These are phyloP conservation scores for Penicillium nucicola DNA, from an alignment of 495 filamentous ascomycete genomes.

Conservation along the genomic window DNA sequence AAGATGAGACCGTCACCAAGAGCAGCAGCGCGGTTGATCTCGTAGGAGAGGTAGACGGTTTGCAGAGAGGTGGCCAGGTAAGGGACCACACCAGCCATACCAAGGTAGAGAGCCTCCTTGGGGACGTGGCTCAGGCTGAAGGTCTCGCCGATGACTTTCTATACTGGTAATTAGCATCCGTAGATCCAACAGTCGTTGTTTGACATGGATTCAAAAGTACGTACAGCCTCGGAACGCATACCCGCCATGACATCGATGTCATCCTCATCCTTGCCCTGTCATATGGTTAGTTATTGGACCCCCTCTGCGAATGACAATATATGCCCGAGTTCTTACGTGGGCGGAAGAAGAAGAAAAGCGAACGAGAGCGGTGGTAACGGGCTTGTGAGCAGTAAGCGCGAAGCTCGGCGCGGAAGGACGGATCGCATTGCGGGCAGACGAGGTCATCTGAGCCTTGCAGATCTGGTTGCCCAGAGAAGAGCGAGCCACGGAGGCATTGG, in stretches of 20 bases:
- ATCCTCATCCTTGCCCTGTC: conserved; percentile 24
- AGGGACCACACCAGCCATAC: conserved; percentile 84
- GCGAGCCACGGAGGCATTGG: conserved; percentile 46
- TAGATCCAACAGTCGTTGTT: background rate
- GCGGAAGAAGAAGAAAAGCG: conserved; percentile 40
- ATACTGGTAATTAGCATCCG: conserved; percentile 4
- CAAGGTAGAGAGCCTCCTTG: conserved; percentile 73
- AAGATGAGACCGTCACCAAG: conserved; percentile 64
- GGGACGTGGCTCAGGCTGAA: conserved; percentile 78
- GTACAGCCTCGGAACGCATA: conserved; percentile 71
- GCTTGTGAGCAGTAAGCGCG: conserved; percentile 47
- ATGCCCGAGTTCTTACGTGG: conserved; percentile 26
- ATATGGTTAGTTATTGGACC: conserved; percentile 28
- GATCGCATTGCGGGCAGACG: conserved; percentile 36
- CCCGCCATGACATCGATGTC: conserved; percentile 65
- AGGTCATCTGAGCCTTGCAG: conserved; percentile 47
- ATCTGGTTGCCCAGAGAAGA: conserved; percentile 37
- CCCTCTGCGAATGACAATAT: background rate
- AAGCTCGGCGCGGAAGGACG: conserved; percentile 35
- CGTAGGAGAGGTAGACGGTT: conserved; percentile 83
- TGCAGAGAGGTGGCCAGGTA: conserved; percentile 85
- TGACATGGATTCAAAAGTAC: conserved; percentile 21
- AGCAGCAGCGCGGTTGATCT: conserved; percentile 62
- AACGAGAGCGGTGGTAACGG: conserved; percentile 51
- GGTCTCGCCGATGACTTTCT: conserved; percentile 85